Conservation (phyloP, 1,139 yeast species). For the Protomyces inundatus region DNA sequence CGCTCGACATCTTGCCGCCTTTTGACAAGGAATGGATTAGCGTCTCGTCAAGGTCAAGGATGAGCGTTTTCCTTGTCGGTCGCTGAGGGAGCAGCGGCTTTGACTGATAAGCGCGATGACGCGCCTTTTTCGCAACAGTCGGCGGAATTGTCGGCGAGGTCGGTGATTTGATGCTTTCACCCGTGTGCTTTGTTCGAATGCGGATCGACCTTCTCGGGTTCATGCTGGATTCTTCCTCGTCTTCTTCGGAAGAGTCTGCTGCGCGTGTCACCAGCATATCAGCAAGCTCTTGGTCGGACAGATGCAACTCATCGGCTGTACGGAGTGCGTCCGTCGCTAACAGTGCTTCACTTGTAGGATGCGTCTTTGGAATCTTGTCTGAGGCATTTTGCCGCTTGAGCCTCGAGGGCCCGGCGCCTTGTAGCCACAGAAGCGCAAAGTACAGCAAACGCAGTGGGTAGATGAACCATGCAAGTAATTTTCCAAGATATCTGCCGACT, state of each 20-base stretch:
- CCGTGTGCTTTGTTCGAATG: constrained; percentile 1
- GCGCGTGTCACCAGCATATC: constrained; percentile 12
- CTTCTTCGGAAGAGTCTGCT: neutral
- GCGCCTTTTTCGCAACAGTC: constrained; percentile 8
- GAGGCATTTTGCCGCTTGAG: neutral
- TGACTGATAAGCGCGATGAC: constrained; percentile 1
- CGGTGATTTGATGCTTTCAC: constrained; percentile 13
- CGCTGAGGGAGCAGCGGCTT: neutral
- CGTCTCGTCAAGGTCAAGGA: constrained; percentile 89
- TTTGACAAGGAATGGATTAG: constrained; percentile 83
- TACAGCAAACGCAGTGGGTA: neutral
- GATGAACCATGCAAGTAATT: neutral
- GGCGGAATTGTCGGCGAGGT: constrained; percentile 17
- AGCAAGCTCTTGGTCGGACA: constrained; percentile 1
- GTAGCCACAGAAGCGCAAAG: neutral
- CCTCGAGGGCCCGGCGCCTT: neutral
- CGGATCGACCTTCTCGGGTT: constrained; percentile 12
- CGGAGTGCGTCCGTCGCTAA: neutral
- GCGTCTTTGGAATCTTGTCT: no score
- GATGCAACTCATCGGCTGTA: neutral
- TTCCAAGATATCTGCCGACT: neutral
- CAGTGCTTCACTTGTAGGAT: neutral
- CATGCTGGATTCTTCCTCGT: neutral
- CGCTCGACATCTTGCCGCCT: constrained; percentile 51
- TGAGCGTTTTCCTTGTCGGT: constrained; percentile 53